Conservation (phyloP, 352 stramenopile genomes). For the Peronospora tabacina region DNA sequence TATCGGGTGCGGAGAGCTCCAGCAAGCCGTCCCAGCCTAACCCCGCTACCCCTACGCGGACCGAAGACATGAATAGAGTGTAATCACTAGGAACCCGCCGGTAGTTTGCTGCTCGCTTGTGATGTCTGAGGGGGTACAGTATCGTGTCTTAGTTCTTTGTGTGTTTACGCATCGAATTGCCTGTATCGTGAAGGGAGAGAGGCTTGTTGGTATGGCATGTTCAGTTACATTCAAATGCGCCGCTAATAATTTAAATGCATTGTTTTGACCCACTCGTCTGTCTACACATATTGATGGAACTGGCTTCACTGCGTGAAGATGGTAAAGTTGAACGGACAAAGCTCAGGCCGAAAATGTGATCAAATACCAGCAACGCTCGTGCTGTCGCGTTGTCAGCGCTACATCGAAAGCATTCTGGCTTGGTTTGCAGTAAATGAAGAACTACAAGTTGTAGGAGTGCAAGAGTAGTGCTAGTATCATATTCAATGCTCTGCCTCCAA, state of each 20-base stretch:
- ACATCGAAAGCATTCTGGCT: too few species aligned
- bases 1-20: slow-evolving; percentile 30
- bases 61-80: slow-evolving; percentile 67
- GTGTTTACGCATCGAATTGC: slow-evolving; percentile 7
- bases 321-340: slow-evolving; percentile 3
- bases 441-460: slow-evolving; percentile 43
- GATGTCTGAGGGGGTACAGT: slow-evolving; percentile 5
- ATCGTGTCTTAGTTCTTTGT: slow-evolving; percentile 17
- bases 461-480: too few species aligned
- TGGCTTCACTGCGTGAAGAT: background rate
- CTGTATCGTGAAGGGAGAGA: slow-evolving; percentile 6
- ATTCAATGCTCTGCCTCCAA: too few species aligned
- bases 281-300: background rate
- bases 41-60: slow-evolving; percentile 25
- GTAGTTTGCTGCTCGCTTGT: slow-evolving; percentile 16
- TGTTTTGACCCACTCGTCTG: background rate
- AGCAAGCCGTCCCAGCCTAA: slow-evolving; percentile 18
- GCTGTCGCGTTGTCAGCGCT: slow-evolving; percentile 40
- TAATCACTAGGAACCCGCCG: slow-evolving; percentile 27
- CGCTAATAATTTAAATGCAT: slow-evolving; percentile 33
- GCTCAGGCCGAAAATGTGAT: slow-evolving; percentile 16
- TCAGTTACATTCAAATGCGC: slow-evolving; percentile 22
- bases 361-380: slow-evolving; percentile 29
- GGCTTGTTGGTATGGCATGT: slow-evolving; percentile 10
- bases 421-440: slow-evolving; percentile 49